Base-by-base conservation (phyloP, 164 flowering plant species). In the Echeveria elegans region DNA sequence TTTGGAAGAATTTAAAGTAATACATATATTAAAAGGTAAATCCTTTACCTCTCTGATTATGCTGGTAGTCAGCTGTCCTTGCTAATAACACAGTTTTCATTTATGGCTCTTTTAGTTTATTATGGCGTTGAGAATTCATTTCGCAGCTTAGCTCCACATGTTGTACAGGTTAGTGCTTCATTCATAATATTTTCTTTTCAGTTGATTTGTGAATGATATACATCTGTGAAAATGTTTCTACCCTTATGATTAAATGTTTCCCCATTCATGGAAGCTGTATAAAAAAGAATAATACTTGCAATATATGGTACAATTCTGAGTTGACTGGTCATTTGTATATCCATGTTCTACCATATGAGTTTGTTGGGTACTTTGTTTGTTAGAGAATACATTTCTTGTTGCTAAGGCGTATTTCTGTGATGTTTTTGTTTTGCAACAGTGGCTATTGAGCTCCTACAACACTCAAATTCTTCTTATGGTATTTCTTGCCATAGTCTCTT, bases 401-500 rank as follows among this genome's bases (percentile, higher is more conserved):
- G 32, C 21, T 61, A 6, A 26, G 48, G 28, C 66, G 21, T 45
- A 59, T 12, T 61, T 36, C 40, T 31, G 45, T 29, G 31, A 28
- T 72, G 62, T 65, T 3, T 28, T 45, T 79, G 63, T 50, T 50
- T n/a, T 74, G 30, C 14, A 62, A 67, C 92, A 94, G 99, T 94
- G 99, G 99, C 15, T 43, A 43, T 15, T 43, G 47, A 97, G 99
- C 68, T 81, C 96, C 34, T 86, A 85, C 69, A 88, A 91, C 81
- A 88, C 96, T 24, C 99, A 94, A 74, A 75, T 94, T 76, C 96
- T 94, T 70, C 75, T 91, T 6, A 83, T 89, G 87, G 89, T 89
- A 77, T 94, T 94, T 76, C 86, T 91, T 47, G 90, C 85, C 56
- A 77, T 89, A 28, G 80, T 94, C 66, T 81, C 94, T 31, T 66